Percentiles rank a stretch among this genome's conserved stretches.
Conservation (phyloP, 2,329 filamentous ascomycete genomes). For the Lecanosticta acicola region DNA sequence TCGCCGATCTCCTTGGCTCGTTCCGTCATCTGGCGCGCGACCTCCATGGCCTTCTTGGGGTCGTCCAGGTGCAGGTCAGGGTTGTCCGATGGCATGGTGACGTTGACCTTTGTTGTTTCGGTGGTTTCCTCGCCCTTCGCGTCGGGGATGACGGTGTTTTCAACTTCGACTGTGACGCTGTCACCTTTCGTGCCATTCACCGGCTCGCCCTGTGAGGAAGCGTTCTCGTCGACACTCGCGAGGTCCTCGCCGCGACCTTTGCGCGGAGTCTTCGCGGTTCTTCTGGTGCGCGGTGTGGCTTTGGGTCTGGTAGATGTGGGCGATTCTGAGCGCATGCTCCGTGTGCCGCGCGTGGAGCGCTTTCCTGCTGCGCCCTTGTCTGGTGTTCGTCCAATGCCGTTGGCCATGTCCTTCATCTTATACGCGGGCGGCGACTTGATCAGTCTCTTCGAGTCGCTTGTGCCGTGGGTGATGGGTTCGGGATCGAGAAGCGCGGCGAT, state of each 20-base stretch:
- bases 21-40: slow-evolving; percentile 54
- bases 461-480: slow-evolving; percentile 64
- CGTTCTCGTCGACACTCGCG: slow-evolving; percentile 27
- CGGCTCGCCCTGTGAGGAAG: slow-evolving; percentile 22
- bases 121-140: slow-evolving; percentile 59
- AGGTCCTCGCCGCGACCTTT: slow-evolving; percentile 34
- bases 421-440: slow-evolving; percentile 80
- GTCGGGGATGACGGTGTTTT: slow-evolving; percentile 54
- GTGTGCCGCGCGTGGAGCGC: slow-evolving; percentile 36
- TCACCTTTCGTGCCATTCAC: slow-evolving; percentile 29
- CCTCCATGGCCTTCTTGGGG: slow-evolving; percentile 66
- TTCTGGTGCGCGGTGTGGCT: slow-evolving; percentile 42
- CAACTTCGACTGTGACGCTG: slow-evolving; percentile 63
- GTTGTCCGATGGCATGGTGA: slow-evolving; percentile 65
- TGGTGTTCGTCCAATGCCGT: slow-evolving; percentile 25
- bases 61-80: slow-evolving; percentile 69
- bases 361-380: slow-evolving; percentile 14
- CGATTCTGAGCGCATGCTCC: slow-evolving; percentile 56
- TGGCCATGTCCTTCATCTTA: slow-evolving; percentile 33
- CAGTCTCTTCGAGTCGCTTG: slow-evolving; percentile 56
- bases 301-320: slow-evolving; percentile 46
- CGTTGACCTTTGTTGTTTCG: slow-evolving; percentile 66
- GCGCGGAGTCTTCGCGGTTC: slow-evolving; percentile 51
- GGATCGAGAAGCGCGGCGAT: slow-evolving; percentile 87
- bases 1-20: slow-evolving; percentile 62